phyloP scores from a whole-genome alignment of 371 early-diverging fungal genomes.

The Mortierella sp. region DNA sequence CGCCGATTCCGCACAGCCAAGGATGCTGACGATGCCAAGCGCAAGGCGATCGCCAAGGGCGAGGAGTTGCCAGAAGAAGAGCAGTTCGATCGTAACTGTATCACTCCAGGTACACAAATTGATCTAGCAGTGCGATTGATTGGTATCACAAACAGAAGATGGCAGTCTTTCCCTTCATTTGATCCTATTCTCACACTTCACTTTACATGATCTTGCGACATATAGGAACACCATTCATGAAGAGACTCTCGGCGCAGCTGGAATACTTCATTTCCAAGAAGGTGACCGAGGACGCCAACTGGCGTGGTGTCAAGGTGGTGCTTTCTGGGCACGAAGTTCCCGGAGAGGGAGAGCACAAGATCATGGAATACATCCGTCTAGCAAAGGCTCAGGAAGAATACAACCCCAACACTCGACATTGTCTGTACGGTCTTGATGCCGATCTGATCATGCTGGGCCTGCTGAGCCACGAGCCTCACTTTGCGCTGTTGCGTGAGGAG shows the following conservation, averaged over 20 bases:
- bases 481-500: constrained; percentile 97
- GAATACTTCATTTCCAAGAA: constrained; percentile 94
- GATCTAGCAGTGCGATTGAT: not conserved
- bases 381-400: constrained; percentile 86
- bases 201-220: not conserved
- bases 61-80: constrained; percentile 81
- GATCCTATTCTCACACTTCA: not conserved
- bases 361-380: constrained; percentile 97
- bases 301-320: constrained; percentile 92
- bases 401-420: constrained; percentile 91
- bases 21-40: constrained; percentile 82
- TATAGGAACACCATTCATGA: constrained; percentile 97
- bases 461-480: constrained; percentile 96
- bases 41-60: constrained; percentile 73
- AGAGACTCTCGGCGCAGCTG: constrained; percentile 85
- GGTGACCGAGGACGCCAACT: constrained; percentile 91
- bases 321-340: constrained; percentile 96
- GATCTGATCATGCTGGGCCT: constrained; percentile 99
- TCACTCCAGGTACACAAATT: constrained; percentile 94
- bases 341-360: constrained; percentile 99
- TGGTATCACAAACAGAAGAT: not conserved
- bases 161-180: not conserved
- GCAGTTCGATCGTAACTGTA: constrained; percentile 98
- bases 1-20: constrained; percentile 96
- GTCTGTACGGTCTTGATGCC: constrained; percentile 99